These are phyloP conservation scores for Mycena galopus DNA, from an alignment of 768 basidiomycete species.

Conservation along the genomic window DNA sequence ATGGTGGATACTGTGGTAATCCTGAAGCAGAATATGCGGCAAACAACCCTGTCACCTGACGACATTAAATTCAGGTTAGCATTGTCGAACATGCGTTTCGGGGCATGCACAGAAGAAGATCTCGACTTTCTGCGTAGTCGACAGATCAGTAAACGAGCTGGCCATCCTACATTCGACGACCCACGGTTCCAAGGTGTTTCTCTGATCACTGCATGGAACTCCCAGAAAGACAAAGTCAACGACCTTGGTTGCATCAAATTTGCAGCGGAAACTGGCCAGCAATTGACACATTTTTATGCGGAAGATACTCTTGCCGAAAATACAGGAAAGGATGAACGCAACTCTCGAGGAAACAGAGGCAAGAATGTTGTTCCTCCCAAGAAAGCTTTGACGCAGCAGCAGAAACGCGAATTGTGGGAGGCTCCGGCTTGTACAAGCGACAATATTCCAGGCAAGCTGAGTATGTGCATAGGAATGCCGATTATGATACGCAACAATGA, in stretches of 20 bases:
- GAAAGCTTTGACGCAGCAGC: neutral
- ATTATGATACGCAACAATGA: too few species aligned
- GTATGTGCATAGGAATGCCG: neutral
- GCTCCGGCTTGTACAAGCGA: neutral
- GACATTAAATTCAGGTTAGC: neutral
- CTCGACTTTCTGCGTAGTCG: neutral
- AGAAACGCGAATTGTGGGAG: neutral
- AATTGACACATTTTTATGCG: neutral
- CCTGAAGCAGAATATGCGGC: neutral
- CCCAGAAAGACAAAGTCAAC: neutral
- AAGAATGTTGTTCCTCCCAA: neutral
- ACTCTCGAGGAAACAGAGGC: neutral
- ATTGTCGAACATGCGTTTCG: neutral
- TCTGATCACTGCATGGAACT: neutral
- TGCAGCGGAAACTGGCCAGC: neutral
- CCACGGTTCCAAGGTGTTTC: neutral
- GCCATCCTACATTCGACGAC: neutral
- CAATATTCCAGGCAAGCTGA: neutral
- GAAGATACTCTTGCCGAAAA: neutral
- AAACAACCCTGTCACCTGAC: neutral
- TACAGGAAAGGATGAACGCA: neutral
- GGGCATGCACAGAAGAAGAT: neutral
- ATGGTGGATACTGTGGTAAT: neutral
- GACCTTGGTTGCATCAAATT: neutral
- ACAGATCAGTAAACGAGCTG: neutral